Evolutionary conservation across 2,329 filamentous ascomycete species (phyloP).

Genomic region (Neofusicoccum cordaticola): DNA sequence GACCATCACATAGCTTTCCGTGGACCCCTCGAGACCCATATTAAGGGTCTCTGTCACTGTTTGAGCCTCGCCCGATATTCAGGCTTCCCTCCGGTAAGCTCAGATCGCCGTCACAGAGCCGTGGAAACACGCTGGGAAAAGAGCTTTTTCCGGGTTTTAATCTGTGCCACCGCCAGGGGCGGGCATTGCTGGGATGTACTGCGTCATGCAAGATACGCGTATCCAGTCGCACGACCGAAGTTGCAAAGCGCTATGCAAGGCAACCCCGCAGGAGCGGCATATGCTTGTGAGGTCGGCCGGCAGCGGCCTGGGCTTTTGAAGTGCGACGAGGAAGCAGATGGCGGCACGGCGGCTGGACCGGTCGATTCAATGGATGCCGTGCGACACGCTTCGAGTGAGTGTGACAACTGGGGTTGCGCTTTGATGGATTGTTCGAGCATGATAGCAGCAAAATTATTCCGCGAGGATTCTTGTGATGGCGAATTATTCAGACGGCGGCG

Average conservation of each 20-base stretch:
- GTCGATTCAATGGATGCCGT: background rate
- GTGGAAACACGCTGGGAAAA: background rate
- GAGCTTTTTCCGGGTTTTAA: background rate
- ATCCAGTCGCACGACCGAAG: background rate
- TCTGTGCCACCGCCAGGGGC: background rate
- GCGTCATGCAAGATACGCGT: constrained; percentile 13
- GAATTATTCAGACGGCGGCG: background rate
- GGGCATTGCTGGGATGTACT: background rate
- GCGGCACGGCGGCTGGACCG: background rate
- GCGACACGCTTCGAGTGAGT: background rate
- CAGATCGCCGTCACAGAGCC: background rate
- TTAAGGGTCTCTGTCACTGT: background rate
- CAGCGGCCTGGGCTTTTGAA: background rate
- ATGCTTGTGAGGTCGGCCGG: background rate
- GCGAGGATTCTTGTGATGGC: background rate
- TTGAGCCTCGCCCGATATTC: background rate
- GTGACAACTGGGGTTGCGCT: background rate
- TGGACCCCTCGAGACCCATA: background rate
- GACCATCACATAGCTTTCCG: background rate
- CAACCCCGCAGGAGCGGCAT: background rate
- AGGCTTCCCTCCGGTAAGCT: background rate
- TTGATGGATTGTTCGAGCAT: background rate
- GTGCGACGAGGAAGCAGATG: background rate
- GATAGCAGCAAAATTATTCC: background rate
- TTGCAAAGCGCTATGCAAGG: background rate